Base-by-base conservation (phyloP, 1,284 basidiomycete genomes). In the Ustilago crameri region DNA sequence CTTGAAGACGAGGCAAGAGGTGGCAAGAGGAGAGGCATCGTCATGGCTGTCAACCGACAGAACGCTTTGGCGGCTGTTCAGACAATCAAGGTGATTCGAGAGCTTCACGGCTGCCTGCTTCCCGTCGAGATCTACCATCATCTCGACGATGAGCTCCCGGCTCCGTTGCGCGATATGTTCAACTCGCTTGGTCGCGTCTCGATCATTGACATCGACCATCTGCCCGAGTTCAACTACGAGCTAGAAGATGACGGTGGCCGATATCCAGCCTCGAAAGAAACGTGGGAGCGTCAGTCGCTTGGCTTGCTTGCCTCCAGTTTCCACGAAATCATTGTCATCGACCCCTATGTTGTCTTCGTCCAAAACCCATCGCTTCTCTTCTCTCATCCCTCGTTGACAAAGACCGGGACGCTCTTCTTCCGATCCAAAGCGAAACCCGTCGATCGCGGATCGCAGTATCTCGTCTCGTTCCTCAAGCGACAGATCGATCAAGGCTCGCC, bases 381-480 rank as follows among this genome's bases (percentile, higher is more conserved):
- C 42, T 51, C 51, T 10, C 67, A 70, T 40, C 67, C 61, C 0
- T 51, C 56, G 8, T 70, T 70, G 32, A 18, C 43, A 3, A 52
- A 43, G 38, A 70, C 61, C 3, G 67, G 67, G 10, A 70, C 67
- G 17, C 57, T 70, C 45, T 70, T 70, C 59, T 70, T 70, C 61
- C 67, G 67, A 23, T 48, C 52, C 37, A 64, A 70, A 32, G 61
- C 61, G 2, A 59, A 53, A 32, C 56, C 61, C n/a, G 67, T 55
- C 26, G 61, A 64, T 46, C 49, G 47, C 14, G 52, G 42, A 3
- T 64, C 67, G 2, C 67, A 70, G 38, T 70, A 53, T 43, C 61
- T 70, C 26, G 52, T 70, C 43, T 55, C 67, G 15, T 70, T 70
- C 50, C 55, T 70, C 57, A 70, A 70, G 38, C 67, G 67, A 14